Evolutionary conservation across 108 stramenopile species (phyloP), one percentile per base, ranked within the genome.

Genomic region (Nitzschia inconspicua): DNA sequence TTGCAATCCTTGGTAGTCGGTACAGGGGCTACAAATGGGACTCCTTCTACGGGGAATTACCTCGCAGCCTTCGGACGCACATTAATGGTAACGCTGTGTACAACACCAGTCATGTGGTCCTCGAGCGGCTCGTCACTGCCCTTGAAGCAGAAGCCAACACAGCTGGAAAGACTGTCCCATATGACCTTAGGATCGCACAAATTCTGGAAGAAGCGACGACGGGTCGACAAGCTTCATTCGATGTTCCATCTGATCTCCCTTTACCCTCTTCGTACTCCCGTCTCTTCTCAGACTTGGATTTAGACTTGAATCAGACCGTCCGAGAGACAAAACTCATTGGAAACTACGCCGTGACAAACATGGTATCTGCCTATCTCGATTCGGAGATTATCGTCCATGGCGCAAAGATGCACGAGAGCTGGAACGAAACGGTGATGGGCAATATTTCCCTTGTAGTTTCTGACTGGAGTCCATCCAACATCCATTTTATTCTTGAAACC

Each of bases 21-120:
- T 86, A 86, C 43, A 65, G 66, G 47, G 85, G 85, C 34, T 75
- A 82, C 49, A 82, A 79, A 48, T 86, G 85, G 85, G 85, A 86
- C 44, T 66, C 71, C 18, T 86, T 86, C 37, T 79, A 79, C 41
- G 78, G 77, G 31, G 51, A 80, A 57, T 77, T 86, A 32, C 85
- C 85, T 0, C 68, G 73, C 24, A 66, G 82, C 4, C 63, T 86
- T 0, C 58, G 83, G 11, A 70, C 83, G 31, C 85, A 86, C 53
- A 86, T 77, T 3, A 86, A 86, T 43, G 85, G 85, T 22, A 86
- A 86, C 70, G 85, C 77, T 22, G 75, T 86, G 37, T 86, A 86
- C 53, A 86, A 86, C 51, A 79, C 78, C 9, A 76, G 82, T 8
- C 80, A 83, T 56, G 79, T 79, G 16, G 40, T 86, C 16, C 49